Conservation (phyloP, 352 stramenopile species). For the Pythium sp. region DNA sequence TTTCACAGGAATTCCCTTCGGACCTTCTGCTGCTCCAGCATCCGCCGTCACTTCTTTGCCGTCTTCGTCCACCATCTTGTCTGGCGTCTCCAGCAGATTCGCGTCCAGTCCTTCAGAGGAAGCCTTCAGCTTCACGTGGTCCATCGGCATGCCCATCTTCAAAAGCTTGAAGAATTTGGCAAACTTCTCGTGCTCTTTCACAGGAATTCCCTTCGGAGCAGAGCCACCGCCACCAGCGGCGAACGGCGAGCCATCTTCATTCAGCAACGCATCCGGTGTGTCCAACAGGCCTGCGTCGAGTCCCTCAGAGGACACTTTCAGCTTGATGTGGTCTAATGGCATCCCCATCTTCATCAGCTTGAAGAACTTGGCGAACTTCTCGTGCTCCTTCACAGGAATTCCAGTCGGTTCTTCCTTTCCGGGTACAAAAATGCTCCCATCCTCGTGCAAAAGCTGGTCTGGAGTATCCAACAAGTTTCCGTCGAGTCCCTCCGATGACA, state of each 20-base stretch:
- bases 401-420: constrained; percentile 43
- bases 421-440: constrained; percentile 23
- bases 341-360: constrained; percentile 85
- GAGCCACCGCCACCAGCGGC: neutral
- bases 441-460: constrained; percentile 54
- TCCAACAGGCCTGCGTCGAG: constrained; percentile 87
- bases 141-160: constrained; percentile 83
- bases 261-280: constrained; percentile 52
- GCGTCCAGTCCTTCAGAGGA: constrained; percentile 56
- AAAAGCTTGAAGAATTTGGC: constrained; percentile 95
- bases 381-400: constrained; percentile 79
- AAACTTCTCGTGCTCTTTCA: constrained; percentile 90
- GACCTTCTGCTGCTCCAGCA: constrained; percentile 7
- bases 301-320: constrained; percentile 80
- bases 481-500: constrained; percentile 84
- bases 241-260: constrained; percentile 44
- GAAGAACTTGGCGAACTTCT: constrained; percentile 78
- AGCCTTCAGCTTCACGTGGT: constrained; percentile 87
- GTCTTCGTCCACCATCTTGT: constrained; percentile 54
- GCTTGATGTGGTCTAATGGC: constrained; percentile 73
- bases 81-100: constrained; percentile 50
- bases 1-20: constrained; percentile 51
- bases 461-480: constrained; percentile 72
- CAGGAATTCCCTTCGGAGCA: constrained; percentile 28
- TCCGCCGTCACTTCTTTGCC: constrained; percentile 30